Evolutionary conservation across 208 protist genomes (phyloP).

Genomic region (Sergeia podlipaevii): DNA sequence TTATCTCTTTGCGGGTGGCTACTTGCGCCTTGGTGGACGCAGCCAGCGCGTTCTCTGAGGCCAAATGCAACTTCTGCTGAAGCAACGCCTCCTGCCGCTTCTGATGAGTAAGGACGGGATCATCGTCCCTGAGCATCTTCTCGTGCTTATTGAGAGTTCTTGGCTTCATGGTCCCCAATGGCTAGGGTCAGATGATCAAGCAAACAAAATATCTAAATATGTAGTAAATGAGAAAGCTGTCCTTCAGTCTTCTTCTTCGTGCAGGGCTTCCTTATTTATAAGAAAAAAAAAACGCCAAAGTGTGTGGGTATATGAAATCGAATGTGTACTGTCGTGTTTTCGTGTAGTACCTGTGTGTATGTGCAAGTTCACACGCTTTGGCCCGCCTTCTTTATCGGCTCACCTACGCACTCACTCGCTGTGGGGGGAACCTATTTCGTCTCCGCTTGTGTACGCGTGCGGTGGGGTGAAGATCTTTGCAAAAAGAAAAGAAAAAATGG

Average conservation of each 20-base stretch:
- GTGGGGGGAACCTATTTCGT: too few relatives aligned
- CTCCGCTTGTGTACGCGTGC: too few relatives aligned
- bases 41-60: not conserved
- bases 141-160: constrained; percentile 24
- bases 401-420: too few relatives aligned
- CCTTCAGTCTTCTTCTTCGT: not conserved
- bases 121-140: constrained; percentile 24
- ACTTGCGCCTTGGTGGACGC: not conserved
- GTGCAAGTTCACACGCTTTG: too few relatives aligned
- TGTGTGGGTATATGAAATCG: not conserved
- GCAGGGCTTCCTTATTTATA: not conserved
- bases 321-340: not conserved
- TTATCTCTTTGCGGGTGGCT: constrained; percentile 4
- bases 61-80: constrained; percentile 24
- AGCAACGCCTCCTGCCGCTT: constrained; percentile 22
- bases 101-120: constrained; percentile 37
- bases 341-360: too few relatives aligned
- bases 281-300: not conserved
- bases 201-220: constrained; percentile 2
- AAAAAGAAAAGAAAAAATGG: constrained; percentile 4
- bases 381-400: too few relatives aligned
- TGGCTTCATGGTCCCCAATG: constrained; percentile 10
- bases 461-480: too few relatives aligned
- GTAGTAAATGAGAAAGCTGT: not conserved
- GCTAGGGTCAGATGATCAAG: too few relatives aligned